Percentiles rank a stretch among this genome's conserved stretches.
These are phyloP conservation scores for Saturnispora diversa DNA, from an alignment of 805 yeast genomes.

Conservation along the genomic window DNA sequence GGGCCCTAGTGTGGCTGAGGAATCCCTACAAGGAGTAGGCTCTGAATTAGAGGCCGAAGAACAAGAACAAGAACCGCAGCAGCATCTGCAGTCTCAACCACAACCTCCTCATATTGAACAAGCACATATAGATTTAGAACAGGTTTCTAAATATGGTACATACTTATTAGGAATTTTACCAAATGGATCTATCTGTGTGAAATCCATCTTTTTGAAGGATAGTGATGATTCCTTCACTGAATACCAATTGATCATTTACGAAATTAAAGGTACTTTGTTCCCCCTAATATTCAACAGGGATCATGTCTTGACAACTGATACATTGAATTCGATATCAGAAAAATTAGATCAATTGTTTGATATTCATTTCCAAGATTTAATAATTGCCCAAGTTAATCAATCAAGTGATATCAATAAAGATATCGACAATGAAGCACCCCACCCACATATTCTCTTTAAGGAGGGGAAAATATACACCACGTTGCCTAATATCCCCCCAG, in stretches of 20 bases:
- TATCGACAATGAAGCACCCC: conserved; percentile 15
- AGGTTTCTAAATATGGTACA: not conserved
- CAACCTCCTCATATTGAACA: too few species aligned
- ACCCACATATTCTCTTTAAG: conserved; percentile 21
- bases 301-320: not conserved
- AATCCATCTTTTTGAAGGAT: not conserved
- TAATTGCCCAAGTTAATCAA: conserved; percentile 18
- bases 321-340: conserved; percentile 14
- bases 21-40: too few species aligned
- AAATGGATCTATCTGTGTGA: not conserved
- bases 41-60: too few species aligned
- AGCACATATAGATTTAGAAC: too few species aligned
- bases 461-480: conserved; percentile 21
- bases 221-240: conserved; percentile 2
- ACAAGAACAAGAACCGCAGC: not conserved
- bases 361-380: conserved; percentile 22
- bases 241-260: conserved; percentile 24
- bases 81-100: not conserved
- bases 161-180: not conserved
- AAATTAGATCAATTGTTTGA: conserved; percentile 21
- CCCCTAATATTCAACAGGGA: conserved; percentile 16
- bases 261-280: conserved; percentile 26
- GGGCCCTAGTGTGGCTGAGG: not conserved
- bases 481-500: conserved; percentile 24
- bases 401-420: too few species aligned